Evolutionary conservation across 208 protist genomes (phyloP).

Genomic region (Vickermania spadyakhi): DNA sequence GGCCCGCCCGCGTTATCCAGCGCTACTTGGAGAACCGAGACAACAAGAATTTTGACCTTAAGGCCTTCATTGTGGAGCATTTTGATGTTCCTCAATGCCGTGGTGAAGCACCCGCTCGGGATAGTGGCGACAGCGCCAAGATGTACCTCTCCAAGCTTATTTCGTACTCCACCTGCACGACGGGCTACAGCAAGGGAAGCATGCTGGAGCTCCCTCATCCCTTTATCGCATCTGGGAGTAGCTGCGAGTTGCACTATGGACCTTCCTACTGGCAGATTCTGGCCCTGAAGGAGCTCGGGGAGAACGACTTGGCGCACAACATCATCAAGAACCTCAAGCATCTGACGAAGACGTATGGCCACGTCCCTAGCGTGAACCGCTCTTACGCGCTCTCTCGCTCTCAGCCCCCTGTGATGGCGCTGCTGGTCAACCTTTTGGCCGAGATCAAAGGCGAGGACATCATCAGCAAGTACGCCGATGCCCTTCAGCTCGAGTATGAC

Average conservation of each 20-base stretch:
- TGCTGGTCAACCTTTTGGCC: constrained; percentile 18
- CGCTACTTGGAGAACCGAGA: constrained; percentile 10
- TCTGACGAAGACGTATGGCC: constrained; percentile 16
- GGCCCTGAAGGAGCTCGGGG: constrained; percentile 18
- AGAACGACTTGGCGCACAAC: constrained; percentile 12
- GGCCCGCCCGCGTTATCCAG: background rate
- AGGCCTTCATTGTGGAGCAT: background rate
- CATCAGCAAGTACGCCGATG: background rate
- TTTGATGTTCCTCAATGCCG: background rate
- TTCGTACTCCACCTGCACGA: background rate
- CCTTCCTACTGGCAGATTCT: constrained; percentile 36
- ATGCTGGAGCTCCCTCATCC: background rate
- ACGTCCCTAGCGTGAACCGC: constrained; percentile 34
- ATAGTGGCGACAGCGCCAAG: background rate
- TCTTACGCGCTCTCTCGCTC: constrained; percentile 24
- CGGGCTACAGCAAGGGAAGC: background rate
- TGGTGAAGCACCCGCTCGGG: background rate
- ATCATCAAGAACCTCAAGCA: constrained; percentile 20
- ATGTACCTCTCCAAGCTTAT: background rate
- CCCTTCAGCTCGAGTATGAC: constrained; percentile 13
- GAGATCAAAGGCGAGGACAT: background rate
- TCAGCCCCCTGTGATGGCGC: constrained; percentile 26
- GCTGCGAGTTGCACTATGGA: constrained; percentile 32
- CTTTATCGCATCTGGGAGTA: background rate
- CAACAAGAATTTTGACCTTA: background rate